Evolutionary conservation across 352 stramenopile species (phyloP).

Genomic region (Pythium apleroticum): DNA sequence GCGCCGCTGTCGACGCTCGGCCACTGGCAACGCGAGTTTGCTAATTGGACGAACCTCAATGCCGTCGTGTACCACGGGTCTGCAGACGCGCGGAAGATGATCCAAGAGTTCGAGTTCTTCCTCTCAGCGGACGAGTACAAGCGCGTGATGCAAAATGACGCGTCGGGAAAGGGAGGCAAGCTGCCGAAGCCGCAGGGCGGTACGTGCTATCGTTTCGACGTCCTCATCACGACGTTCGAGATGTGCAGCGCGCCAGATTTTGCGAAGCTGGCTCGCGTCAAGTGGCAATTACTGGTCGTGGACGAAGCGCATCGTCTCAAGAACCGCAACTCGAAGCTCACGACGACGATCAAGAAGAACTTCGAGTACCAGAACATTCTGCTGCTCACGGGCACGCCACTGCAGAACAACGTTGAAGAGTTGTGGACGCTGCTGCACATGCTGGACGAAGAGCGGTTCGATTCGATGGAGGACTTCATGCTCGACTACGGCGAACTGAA

Average conservation of each 20-base stretch:
- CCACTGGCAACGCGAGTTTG: constrained; percentile 97
- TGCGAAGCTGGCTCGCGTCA: constrained; percentile 89
- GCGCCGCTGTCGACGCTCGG: constrained; percentile 97
- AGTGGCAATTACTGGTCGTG: constrained; percentile 97
- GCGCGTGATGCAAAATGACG: constrained; percentile 1
- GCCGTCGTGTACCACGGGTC: constrained; percentile 98
- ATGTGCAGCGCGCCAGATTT: constrained; percentile 95
- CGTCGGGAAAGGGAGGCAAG: constrained; percentile 25
- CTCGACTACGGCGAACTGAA: constrained; percentile 94
- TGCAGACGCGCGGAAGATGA: constrained; percentile 80
- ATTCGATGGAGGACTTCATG: constrained; percentile 92
- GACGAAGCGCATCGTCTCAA: constrained; percentile 99
- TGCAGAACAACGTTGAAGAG: constrained; percentile 91
- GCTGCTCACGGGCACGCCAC: constrained; percentile 88
- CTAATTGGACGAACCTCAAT: constrained; percentile 97
- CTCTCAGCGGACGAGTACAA: constrained; percentile 50
- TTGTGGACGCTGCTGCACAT: constrained; percentile 99
- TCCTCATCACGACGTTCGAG: constrained; percentile 99
- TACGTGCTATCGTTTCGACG: constrained; percentile 94
- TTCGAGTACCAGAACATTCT: constrained; percentile 85
- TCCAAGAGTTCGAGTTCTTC: constrained; percentile 97
- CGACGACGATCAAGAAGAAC: constrained; percentile 73
- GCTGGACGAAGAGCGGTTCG: constrained; percentile 93
- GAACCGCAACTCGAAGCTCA: constrained; percentile 97
- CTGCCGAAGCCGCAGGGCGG: constrained; percentile 40